Evolutionary conservation across 2,329 filamentous ascomycete species (phyloP), one percentile per base, ranked within the genome.

Genomic region (Karstenula rhodostoma): DNA sequence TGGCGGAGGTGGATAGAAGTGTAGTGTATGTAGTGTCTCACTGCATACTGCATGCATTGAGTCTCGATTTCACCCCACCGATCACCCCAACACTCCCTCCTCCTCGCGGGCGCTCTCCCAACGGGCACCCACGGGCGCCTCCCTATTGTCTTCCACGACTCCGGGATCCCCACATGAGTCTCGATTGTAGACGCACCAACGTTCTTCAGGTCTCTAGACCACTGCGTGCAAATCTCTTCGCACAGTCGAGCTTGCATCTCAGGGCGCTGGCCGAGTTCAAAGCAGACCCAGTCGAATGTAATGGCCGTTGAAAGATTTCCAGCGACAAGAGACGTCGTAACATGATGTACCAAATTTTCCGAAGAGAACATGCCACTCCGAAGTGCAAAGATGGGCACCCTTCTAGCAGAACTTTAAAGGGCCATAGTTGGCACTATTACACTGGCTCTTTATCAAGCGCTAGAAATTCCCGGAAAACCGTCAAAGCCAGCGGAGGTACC

Each of bases 231-330:
- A 10, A 43, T 43, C 40, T 43, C 40, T 43, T 43, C 40, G 40
- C 40, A 15, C 15, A 43, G 40, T 43, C 40, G 40, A 43, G 40
- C 40, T 43, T 43, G 40, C 40, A 43, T 43, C 40, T 43, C 15
- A 43, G 40, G 40, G 40, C 40, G 40, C 15, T 43, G 40, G 40
- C 40, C 40, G 40, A 43, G 40, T 43, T 43, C 40, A 15, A 43
- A 17, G 40, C 40, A 43, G 40, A 43, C 40, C 40, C 40, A 43
- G 40, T 43, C 40, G 40, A 43, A 43, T 43, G 40, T 43, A 43
- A 43, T 43, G 40, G 40, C 40, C 40, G 40, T 43, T 6, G 40
- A 43, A 43, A 43, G 40, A 43, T 43, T 7, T 43, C 40, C 40
- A 43, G 17, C 40, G 40, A 43, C 40, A 19, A 43, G 40, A 8